Conservation (phyloP, 352 stramenopile genomes). For the Pythium grandisporangium region DNA sequence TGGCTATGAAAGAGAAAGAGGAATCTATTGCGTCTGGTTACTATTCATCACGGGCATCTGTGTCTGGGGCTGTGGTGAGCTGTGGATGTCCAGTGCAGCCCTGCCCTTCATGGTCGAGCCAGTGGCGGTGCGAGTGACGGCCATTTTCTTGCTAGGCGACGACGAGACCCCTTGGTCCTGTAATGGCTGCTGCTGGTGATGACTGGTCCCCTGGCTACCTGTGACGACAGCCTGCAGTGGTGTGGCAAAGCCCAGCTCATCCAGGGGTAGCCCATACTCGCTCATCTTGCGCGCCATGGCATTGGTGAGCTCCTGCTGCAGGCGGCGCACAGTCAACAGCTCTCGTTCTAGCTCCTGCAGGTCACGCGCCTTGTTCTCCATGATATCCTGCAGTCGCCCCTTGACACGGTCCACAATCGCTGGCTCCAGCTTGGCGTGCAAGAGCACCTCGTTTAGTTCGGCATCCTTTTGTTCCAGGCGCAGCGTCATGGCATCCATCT, state of each 20-base stretch:
- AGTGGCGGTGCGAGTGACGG: too few relatives aligned
- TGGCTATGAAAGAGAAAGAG: too few relatives aligned
- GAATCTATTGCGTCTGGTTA: slow-evolving; percentile 17
- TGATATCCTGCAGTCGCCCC: slow-evolving; percentile 83
- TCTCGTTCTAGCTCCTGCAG: slow-evolving; percentile 79
- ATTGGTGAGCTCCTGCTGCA: slow-evolving; percentile 77
- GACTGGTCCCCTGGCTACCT: too few relatives aligned
- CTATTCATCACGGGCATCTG: too few relatives aligned
- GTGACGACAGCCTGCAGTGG: too few relatives aligned
- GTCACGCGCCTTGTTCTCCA: slow-evolving; percentile 81
- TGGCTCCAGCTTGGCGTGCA: slow-evolving; percentile 86
- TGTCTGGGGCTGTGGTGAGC: slow-evolving; percentile 2
- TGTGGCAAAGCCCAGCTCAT: slow-evolving; percentile 78
- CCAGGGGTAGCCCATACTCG: slow-evolving; percentile 85
- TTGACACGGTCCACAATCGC: slow-evolving; percentile 79
- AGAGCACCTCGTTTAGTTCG: slow-evolving; percentile 88
- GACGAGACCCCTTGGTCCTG: too few relatives aligned
- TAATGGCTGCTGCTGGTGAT: too few relatives aligned
- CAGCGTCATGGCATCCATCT: slow-evolving; percentile 78
- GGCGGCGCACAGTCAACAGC: slow-evolving; percentile 51
- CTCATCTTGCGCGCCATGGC: slow-evolving; percentile 82
- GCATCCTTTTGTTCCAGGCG: slow-evolving; percentile 88
- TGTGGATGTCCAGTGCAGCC: slow-evolving; percentile 11
- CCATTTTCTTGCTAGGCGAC: slow-evolving; percentile 1
- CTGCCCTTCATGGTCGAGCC: slow-evolving; percentile 3